phyloP scores from a whole-genome alignment of 176 grass and related monocot genomes.

The Oryza brachyantha region DNA sequence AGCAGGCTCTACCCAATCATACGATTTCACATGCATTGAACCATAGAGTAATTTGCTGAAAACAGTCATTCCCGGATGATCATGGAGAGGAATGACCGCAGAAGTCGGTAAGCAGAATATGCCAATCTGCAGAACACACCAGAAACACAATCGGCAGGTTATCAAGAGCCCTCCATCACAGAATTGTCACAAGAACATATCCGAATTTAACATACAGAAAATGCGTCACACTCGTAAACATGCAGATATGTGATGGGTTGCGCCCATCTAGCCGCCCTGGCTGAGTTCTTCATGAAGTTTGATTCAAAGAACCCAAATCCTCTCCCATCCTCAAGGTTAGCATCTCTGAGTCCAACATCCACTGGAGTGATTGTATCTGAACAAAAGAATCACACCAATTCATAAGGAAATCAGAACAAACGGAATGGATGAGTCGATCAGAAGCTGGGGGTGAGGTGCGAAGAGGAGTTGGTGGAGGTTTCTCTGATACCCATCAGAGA shows the following conservation, averaged over 20 bases:
- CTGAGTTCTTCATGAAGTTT: constrained; percentile 43
- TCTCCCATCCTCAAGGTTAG: constrained; percentile 55
- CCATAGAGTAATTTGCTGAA: constrained; percentile 95
- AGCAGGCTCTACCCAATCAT: constrained; percentile 87
- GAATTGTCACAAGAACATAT: background rate
- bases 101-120: constrained; percentile 97
- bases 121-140: constrained; percentile 64
- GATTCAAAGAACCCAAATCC: constrained; percentile 81
- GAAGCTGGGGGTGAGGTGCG: background rate
- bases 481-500: constrained; percentile 72
- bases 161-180: background rate
- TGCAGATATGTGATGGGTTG: constrained; percentile 91
- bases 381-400: constrained; percentile 19
- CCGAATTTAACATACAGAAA: constrained; percentile 52
- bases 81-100: constrained; percentile 87
- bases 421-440: too few species aligned
- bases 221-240: constrained; percentile 65
- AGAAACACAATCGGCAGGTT: background rate
- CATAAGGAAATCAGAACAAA: background rate
- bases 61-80: constrained; percentile 94
- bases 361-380: constrained; percentile 77
- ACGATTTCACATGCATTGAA: constrained; percentile 92
- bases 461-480: background rate
- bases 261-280: constrained; percentile 64
- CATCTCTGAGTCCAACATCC: constrained; percentile 73